Conservation (phyloP, 1,139 yeast species). For the Ogataea hybrid region DNA sequence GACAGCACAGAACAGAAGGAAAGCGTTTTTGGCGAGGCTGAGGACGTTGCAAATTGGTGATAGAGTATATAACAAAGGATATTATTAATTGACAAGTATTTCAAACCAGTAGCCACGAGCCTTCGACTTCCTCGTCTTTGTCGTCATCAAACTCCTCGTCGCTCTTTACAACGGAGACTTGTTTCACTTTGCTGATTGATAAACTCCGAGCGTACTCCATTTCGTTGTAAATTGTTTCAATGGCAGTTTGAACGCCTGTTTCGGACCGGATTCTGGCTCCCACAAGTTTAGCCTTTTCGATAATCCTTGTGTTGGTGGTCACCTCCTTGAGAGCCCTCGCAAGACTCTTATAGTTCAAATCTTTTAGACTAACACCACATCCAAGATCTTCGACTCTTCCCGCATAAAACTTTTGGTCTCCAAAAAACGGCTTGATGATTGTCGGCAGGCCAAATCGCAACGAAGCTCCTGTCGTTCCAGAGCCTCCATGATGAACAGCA, state of each 20-base stretch:
- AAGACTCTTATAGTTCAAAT: constrained; percentile 62
- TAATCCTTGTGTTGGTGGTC: constrained; percentile 64
- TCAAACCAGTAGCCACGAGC: constrained; percentile 35
- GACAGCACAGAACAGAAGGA: constrained; percentile 53
- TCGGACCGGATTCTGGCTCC: constrained; percentile 66
- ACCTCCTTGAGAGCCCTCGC: constrained; percentile 67
- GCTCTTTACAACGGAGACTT: constrained; percentile 11
- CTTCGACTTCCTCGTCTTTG: constrained; percentile 24
- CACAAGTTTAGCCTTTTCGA: constrained; percentile 59
- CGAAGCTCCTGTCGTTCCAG: constrained; percentile 96
- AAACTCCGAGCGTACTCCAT: constrained; percentile 70
- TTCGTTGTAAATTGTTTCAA: constrained; percentile 72
- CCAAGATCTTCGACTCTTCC: constrained; percentile 84
- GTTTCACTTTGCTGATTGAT: constrained; percentile 33
- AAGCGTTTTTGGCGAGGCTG: constrained; percentile 94
- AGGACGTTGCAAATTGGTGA: constrained; percentile 88
- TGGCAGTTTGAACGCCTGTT: constrained; percentile 77
- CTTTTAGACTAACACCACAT: constrained; percentile 72
- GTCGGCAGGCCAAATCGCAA: constrained; percentile 86
- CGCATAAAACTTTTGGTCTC: constrained; percentile 94
- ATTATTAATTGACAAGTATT: neutral
- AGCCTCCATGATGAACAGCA: constrained; percentile 97
- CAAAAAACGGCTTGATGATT: constrained; percentile 90
- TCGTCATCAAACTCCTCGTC: constrained; percentile 7
- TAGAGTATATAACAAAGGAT: constrained; percentile 3